Evolutionary conservation across 441 rosid genomes (phyloP), one percentile per base, ranked within the genome.

Genomic region (Omphalea diandra): DNA sequence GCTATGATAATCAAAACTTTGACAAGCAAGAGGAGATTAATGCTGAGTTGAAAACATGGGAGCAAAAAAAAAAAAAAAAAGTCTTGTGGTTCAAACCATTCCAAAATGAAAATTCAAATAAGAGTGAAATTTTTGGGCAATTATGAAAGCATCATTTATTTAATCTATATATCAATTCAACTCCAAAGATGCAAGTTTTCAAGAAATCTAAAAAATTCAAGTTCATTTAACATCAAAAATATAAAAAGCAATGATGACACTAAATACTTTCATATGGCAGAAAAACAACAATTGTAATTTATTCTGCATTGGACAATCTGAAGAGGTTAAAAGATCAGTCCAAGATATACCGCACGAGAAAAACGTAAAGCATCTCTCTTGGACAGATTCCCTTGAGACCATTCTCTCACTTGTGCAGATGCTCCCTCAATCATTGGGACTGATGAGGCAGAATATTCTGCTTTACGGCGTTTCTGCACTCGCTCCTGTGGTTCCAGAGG

Each of bases 351-450:
- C 80, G 91, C 91, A 73, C 98, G 96, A 68, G 87, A 93, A 87
- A 96, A 91, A 36, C 97, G 92, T 46, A 77, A 83, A n/a, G 99
- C 98, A 81, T 96, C 98, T 87, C 95, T 90, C 86, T 96, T 96
- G 27, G 96, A 87, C 66, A 96, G 79, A 84, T 94, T 96, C 79
- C 98, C 98, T 35, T 86, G 80, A 60, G 97, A 91, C 98, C 99
- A 96, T 76, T 93, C 98, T 79, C 98, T 85, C 75, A 89, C 98
- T 91, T 94, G 98, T 73, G 89, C 97, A 76, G 88, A 75, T 69
- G 98, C 93, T 49, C 98, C 98, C 17, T 94, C 98, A 65, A 96
- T 77, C 79, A 86, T 72, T 71, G 99, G 91, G 32, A 83, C 89
- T 29, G 82, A 77, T 44, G 91, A 88, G 57, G 80, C 82, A 73